Conservation (phyloP, 1,139 yeast genomes). For the Zhuliangozyma blackwelliae region DNA sequence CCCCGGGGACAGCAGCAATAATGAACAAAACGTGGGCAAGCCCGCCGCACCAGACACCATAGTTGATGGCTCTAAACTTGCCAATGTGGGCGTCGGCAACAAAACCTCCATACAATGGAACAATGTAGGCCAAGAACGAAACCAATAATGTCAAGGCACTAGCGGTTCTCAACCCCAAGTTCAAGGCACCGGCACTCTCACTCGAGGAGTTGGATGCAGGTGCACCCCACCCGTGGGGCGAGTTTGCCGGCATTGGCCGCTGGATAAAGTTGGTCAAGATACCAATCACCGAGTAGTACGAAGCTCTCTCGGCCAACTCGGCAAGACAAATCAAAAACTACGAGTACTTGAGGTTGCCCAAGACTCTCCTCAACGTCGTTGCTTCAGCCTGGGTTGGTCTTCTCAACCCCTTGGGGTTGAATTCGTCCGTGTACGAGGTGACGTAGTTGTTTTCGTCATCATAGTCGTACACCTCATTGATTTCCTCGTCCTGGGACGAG, state of each 20-base stretch:
- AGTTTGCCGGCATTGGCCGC: conserved; percentile 48
- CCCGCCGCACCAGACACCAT: conserved; percentile 38
- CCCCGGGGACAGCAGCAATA: conserved; percentile 36
- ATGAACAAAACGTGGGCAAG: conserved; percentile 36
- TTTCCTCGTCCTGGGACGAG: background rate
- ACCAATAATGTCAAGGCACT: conserved; percentile 36
- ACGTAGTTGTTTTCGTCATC: conserved; percentile 23
- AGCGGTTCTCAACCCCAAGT: conserved; percentile 39
- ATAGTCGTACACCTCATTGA: conserved; percentile 20
- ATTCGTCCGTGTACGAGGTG: conserved; percentile 24
- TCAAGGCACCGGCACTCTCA: conserved; percentile 32
- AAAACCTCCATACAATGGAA: conserved; percentile 43
- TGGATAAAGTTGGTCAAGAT: conserved; percentile 42
- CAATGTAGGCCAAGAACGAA: conserved; percentile 38
- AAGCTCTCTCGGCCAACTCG: conserved; percentile 46
- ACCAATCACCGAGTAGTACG: conserved; percentile 41
- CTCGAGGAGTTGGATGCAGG: conserved; percentile 46
- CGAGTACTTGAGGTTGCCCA: conserved; percentile 25
- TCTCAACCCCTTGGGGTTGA: conserved; percentile 31
- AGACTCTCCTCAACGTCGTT: conserved; percentile 35
- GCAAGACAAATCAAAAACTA: conserved; percentile 37
- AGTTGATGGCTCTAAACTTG: conserved; percentile 38
- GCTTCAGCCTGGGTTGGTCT: conserved; percentile 41
- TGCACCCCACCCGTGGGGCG: conserved; percentile 38
- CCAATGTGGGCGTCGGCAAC: conserved; percentile 40